Conservation (phyloP, 345 rosid genomes). For the Ailanthus altissimus region DNA sequence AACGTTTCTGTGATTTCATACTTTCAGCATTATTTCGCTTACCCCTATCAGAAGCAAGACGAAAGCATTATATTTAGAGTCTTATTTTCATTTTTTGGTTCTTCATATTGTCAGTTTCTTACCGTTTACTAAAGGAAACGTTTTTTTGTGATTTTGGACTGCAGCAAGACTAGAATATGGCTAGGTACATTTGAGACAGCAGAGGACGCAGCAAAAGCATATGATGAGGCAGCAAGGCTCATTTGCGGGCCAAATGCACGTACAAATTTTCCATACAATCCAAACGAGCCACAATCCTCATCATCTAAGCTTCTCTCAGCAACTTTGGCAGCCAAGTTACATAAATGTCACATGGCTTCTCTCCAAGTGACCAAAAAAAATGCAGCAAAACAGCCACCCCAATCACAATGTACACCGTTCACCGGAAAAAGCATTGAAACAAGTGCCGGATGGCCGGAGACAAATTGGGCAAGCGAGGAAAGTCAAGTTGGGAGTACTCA, state of each 20-base stretch:
- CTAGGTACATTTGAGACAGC: constrained; percentile 80
- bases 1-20: constrained; percentile 1
- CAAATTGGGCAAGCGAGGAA: constrained; percentile 34
- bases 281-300: constrained; percentile 49
- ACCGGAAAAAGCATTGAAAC: constrained; percentile 20
- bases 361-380: constrained; percentile 45
- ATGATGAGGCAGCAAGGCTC: constrained; percentile 75
- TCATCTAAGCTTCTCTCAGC: constrained; percentile 67
- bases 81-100: neutral
- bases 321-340: constrained; percentile 63
- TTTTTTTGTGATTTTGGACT: neutral
- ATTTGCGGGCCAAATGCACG: constrained; percentile 71
- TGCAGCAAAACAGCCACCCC: constrained; percentile 23
- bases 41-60: neutral
- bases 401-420: constrained; percentile 21
- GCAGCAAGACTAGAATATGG: constrained; percentile 84
- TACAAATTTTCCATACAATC: constrained; percentile 64
- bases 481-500: constrained; percentile 4
- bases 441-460: constrained; percentile 30
- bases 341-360: constrained; percentile 64
- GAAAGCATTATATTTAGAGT: neutral
- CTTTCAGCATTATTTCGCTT: neutral
- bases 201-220: constrained; percentile 78
- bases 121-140: constrained; percentile 7
- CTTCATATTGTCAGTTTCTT: neutral